Base-by-base conservation (phyloP, 768 basidiomycete genomes). In the Clitopilus passeckerianus region DNA sequence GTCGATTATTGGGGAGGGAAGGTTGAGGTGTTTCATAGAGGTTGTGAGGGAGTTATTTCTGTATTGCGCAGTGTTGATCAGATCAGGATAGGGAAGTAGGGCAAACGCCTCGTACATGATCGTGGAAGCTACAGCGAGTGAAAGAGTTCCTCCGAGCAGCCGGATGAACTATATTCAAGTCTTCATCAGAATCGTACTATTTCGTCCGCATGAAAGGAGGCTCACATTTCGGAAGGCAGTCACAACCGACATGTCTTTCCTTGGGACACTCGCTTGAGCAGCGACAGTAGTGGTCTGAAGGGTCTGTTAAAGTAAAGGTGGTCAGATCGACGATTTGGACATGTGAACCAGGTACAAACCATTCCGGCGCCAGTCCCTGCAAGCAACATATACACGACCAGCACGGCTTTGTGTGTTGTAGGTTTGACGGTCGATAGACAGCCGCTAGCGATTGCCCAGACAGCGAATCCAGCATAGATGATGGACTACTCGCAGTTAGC, bases 201-300 rank as follows among this genome's bases (percentile, higher is more conserved):
- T 24, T n/a, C 27, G 7, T 12, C 2, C 15, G 6, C 18, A 58
- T 8, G 24, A 24, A 0, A 23, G 44, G 2, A 30, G 6, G 62
- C 78, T 34, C 57, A 84, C 85, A 66, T 87, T 87, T 54, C 86
- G 77, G 58, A 85, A 80, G 0, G 84, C 85, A 0, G 89, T 91
- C 0, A 90, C 88, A 8, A 89, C 86, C 1, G 87, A 86, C 88
- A 91, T 90, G 61, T 92, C 89, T 41, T 76, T 77, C 37, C 89
- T 73, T 0, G 82, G 70, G 0, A 91, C 90, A 23, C 86, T 85
- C 0, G 89, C 88, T 67, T 92, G 90, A 6, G 83, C 86, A 0
- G 86, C 86, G 6, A 89, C 83, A 0, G 87, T 89, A 0, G 86
- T 87, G 0, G 86, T 87, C 67, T 83, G 82, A 14, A 82, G 64